Conservation (phyloP, 2,329 filamentous ascomycete genomes). For the Penicillium brevicompactum region DNA sequence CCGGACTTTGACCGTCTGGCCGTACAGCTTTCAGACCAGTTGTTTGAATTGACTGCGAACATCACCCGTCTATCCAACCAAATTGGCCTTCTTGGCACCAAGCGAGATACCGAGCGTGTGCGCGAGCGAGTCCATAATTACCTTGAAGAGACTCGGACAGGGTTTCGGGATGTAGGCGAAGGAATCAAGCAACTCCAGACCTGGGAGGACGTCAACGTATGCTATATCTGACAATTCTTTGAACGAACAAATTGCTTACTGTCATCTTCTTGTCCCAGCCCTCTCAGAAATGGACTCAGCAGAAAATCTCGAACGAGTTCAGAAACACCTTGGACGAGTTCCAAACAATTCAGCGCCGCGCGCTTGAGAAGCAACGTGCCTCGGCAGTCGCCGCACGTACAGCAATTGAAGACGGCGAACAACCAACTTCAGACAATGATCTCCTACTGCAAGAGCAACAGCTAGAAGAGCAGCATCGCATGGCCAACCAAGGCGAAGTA, state of each 20-base stretch:
- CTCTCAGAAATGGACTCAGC: slow-evolving; percentile 93
- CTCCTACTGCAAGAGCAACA: slow-evolving; percentile 65
- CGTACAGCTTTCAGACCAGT: slow-evolving; percentile 78
- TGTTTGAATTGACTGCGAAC: slow-evolving; percentile 86
- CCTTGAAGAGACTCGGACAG: slow-evolving; percentile 80
- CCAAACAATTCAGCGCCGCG: slow-evolving; percentile 84
- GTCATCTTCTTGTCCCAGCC: slow-evolving; percentile 57
- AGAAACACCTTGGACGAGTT: slow-evolving; percentile 86
- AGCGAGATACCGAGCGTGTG: slow-evolving; percentile 86
- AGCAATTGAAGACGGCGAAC: slow-evolving; percentile 64
- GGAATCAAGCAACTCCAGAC: slow-evolving; percentile 88
- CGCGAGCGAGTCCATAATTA: slow-evolving; percentile 87
- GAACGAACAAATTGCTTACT: slow-evolving; percentile 8
- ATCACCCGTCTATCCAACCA: slow-evolving; percentile 83
- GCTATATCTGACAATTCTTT: slow-evolving; percentile 25
- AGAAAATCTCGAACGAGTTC: slow-evolving; percentile 93
- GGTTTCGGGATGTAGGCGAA: slow-evolving; percentile 90
- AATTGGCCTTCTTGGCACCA: slow-evolving; percentile 82
- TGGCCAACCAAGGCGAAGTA: slow-evolving; percentile 90
- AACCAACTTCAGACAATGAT: slow-evolving; percentile 35
- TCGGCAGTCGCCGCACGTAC: slow-evolving; percentile 80
- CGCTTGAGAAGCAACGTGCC: slow-evolving; percentile 88
- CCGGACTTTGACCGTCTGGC: slow-evolving; percentile 87
- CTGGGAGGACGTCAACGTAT: slow-evolving; percentile 80
- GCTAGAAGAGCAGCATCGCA: slow-evolving; percentile 73